Conservation (phyloP, 306 rosid genomes). For the Pachyrhizus erosus region DNA sequence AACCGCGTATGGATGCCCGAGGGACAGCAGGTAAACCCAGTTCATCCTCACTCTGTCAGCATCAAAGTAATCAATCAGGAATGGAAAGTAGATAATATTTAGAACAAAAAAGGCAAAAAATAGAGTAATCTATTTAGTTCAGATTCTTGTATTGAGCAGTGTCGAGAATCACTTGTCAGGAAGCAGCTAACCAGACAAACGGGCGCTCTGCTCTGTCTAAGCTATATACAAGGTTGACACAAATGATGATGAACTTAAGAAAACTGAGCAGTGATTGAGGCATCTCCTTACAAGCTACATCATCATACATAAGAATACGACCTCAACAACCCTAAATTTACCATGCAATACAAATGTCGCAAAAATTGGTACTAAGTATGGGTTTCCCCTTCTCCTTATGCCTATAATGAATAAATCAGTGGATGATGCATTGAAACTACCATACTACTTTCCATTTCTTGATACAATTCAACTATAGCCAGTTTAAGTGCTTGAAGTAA, state of each 20-base stretch:
- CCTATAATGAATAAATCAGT: background rate
- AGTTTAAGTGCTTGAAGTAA: background rate
- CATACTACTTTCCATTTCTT: background rate
- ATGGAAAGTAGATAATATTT: background rate
- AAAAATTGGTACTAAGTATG: background rate
- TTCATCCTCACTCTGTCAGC: constrained; percentile 80
- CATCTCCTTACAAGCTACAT: background rate
- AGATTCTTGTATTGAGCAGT: background rate
- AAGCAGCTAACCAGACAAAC: background rate
- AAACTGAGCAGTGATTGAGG: constrained; percentile 9
- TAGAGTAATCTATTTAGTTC: constrained; percentile 4
- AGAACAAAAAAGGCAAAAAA: background rate
- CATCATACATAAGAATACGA: constrained; percentile 12
- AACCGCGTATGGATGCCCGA: constrained; percentile 80
- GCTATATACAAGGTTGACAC: background rate
- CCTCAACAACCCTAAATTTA: constrained; percentile 3
- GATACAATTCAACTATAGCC: background rate
- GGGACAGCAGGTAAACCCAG: constrained; percentile 95
- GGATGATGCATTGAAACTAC: background rate
- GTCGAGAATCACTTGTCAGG: background rate
- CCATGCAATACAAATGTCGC: background rate
- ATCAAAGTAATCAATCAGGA: constrained; percentile 40
- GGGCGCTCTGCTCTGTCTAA: constrained; percentile 1
- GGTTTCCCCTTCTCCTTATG: constrained; percentile 17
- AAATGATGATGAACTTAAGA: background rate